Percentiles rank a stretch among this genome's conserved stretches.
Conservation (phyloP, 2,329 filamentous ascomycete genomes). For the Teratosphaeria epicoccoides region DNA sequence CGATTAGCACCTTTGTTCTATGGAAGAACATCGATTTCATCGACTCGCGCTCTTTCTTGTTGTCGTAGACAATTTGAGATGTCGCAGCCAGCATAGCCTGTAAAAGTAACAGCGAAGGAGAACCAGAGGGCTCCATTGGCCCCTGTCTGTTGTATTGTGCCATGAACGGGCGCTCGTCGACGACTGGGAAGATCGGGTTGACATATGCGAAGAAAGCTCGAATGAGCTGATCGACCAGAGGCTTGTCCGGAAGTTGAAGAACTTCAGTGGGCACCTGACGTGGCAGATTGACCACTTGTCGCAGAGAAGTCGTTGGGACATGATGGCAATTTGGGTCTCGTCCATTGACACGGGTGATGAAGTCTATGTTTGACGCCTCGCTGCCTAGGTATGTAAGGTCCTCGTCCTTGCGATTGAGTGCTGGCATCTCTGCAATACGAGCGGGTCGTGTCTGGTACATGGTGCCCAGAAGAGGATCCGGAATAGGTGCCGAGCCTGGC, state of each 20-base stretch:
- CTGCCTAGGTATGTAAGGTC: background rate
- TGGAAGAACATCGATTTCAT: background rate
- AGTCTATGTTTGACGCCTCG: background rate
- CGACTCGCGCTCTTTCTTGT: background rate
- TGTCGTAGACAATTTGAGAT: background rate
- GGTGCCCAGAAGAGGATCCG: background rate
- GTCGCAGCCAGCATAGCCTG: background rate
- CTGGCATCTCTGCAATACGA: background rate
- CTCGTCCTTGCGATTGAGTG: background rate
- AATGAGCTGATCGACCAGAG: background rate
- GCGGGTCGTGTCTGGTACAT: background rate
- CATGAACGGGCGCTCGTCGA: background rate
- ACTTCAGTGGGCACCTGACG: background rate
- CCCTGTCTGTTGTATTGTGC: background rate
- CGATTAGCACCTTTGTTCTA: background rate
- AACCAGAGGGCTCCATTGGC: background rate
- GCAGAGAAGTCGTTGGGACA: background rate
- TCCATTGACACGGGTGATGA: background rate
- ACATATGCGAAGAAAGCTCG: background rate
- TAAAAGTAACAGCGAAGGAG: background rate
- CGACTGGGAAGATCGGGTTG: slow-evolving; percentile 1
- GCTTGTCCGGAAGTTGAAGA: background rate
- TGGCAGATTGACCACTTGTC: background rate
- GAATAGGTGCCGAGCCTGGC: background rate
- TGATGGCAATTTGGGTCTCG: background rate